Evolutionary conservation across 371 early-diverging fungal species (phyloP), one percentile per base, ranked within the genome.

Genomic region (Mucor piriformis): DNA sequence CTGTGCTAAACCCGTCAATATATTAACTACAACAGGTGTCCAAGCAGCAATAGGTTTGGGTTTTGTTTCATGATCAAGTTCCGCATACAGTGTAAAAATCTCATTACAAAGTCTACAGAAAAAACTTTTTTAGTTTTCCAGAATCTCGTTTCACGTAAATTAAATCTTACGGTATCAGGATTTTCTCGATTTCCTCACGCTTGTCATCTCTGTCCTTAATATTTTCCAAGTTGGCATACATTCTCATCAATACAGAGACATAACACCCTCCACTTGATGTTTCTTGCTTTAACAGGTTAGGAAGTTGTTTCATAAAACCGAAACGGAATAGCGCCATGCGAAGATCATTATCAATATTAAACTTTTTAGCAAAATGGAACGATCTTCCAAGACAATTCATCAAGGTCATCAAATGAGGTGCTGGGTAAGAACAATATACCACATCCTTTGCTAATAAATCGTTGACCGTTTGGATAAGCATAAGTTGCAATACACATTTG

Each of bases 211-310:
- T 75, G 50, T 79, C 78, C 47, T 61, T 59, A 35, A 81, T 77
- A 43, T 81, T 78, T 37, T 77, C 78, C 44, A 70, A 63, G 48
- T 83, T 81, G 8, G 74, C 69, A 59, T 78, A 78, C 83, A 83
- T 81, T 24, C 75, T 67, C 76, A 79, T 76, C 38, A 81, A 57
- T 11, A 79, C 69, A 12, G 78, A 67, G 3, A 83, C 75, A 65
- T 81, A 83, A 21, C 79, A 77, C 11, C 80, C 76, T 44, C 78
- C 81, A 59, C 81, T 77, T 3, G 74, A 77, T 15, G 81, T 77
- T 54, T 92, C 92, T 80, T 94, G 88, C 61, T 91, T 91, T 29
- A 94, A 76, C 40, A 96, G 63, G 59, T 94, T 93, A 16, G 97
- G 97, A 63, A 94, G 66, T 40, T 93, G 91, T 32, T 89, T 87